These are phyloP conservation scores for Lolium perenne DNA, from an alignment of 176 grass and related monocot species.

Conservation along the genomic window DNA sequence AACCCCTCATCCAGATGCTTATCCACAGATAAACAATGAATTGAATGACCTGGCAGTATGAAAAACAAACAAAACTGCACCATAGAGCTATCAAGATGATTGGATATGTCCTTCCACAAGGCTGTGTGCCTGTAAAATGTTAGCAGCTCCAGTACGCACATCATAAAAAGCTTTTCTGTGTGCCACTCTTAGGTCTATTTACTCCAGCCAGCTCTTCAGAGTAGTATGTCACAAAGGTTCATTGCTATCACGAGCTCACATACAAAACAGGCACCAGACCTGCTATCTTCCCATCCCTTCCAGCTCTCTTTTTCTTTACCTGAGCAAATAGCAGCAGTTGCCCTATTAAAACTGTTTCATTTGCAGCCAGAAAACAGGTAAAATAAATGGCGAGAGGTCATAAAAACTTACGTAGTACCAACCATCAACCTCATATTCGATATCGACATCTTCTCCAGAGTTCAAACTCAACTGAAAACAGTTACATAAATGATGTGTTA, in stretches of 20 bases:
- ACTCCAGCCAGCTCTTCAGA: constrained; percentile 11
- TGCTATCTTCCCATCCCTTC: constrained; percentile 91
- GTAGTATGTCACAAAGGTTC: constrained; percentile 3
- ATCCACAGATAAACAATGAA: constrained; percentile 44
- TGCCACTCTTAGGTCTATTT: constrained; percentile 1
- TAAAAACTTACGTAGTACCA: constrained; percentile 96
- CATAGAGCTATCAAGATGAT: background rate
- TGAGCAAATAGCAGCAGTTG: constrained; percentile 40
- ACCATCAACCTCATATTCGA: constrained; percentile 97
- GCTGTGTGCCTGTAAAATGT: background rate
- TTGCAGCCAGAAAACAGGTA: background rate
- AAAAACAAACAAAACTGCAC: constrained; percentile 20
- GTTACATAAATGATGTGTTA: constrained; percentile 32
- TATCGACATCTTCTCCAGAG: constrained; percentile 93
- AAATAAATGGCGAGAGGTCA: background rate
- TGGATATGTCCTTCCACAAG: constrained; percentile 6
- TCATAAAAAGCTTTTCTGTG: background rate
- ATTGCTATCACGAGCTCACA: constrained; percentile 66
- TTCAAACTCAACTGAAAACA: constrained; percentile 84
- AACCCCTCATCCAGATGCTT: background rate
- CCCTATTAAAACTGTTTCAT: background rate
- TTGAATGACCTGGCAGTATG: constrained; percentile 38
- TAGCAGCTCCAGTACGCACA: background rate
- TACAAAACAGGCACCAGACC: constrained; percentile 97
- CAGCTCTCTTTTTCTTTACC: constrained; percentile 99